Evolutionary conservation across 2,329 filamentous ascomycete genomes (phyloP), one percentile per base, ranked within the genome.

Genomic region (Colletotrichum eremochloae): DNA sequence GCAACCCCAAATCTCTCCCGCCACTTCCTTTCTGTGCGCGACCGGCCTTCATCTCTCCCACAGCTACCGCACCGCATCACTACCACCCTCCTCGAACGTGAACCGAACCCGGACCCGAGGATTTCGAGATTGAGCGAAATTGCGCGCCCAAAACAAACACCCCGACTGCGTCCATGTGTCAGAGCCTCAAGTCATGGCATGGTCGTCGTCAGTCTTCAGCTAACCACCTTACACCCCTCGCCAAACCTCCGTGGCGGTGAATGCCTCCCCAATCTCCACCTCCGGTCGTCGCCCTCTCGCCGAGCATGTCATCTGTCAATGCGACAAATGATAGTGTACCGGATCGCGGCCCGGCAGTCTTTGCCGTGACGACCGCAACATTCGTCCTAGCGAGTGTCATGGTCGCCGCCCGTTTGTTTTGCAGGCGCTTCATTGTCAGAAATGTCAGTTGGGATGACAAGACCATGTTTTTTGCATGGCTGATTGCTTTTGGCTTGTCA

Each of bases 401-500:
- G 79, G 93, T 97, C 76, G 86, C 86, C 53, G 87, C 93, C 46
- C 91, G 95, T 67, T 85, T 97, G 75, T 83, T 94, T 53, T 94
- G 93, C 72, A 89, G 95, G 38, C 86, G 89, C 62, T 89, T 88
- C 58, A 91, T 98, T 62, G 92, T 97, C 68, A 90, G 89, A 76
- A 91, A 88, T 67, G 82, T 94, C 63, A 90, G 88, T 67, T 89
- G 89, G 84, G 94, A 97, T 82, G 95, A 97, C 85, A 93, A 91
- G 81, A 89, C 93, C 76, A 96, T 97, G 81, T 81, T 94, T 14
- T 75, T 93, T 52, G 94, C 95, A 67, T 97, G 94, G 95, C 76
- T 90, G 15, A 80, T 95, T 58, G 89, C 91, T 50, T 89, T 93
- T 75, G 92, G 90, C 46, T 83, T 94, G 50, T 91, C 89, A 29